phyloP scores from a whole-genome alignment of 1,139 yeast species.

The Meyerozyma sp. region DNA sequence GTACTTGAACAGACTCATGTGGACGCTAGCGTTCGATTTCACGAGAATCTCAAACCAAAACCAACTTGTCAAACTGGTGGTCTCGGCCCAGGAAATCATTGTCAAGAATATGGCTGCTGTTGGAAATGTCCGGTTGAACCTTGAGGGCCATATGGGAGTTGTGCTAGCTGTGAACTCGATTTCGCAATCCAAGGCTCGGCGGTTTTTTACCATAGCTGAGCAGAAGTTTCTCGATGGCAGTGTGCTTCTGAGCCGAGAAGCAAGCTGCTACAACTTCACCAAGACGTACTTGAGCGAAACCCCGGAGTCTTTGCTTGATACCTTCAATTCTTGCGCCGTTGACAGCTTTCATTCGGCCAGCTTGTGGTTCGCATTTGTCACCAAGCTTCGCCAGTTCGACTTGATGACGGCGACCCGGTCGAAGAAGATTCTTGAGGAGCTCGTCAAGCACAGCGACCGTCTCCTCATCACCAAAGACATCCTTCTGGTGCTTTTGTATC shows the following conservation, averaged over 20 bases:
- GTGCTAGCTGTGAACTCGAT: constrained; percentile 24
- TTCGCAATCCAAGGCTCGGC: constrained; percentile 21
- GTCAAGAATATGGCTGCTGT: constrained; percentile 15
- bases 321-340: constrained; percentile 25
- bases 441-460: constrained; percentile 16
- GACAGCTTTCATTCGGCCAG: constrained; percentile 20
- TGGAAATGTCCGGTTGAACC: constrained; percentile 11
- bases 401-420: constrained; percentile 27
- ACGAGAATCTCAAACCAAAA: constrained; percentile 2
- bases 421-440: constrained; percentile 20
- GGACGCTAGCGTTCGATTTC: constrained; percentile 3
- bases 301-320: constrained; percentile 28
- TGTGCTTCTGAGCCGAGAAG: constrained; percentile 12
- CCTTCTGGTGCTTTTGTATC: constrained; percentile 21
- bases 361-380: constrained; percentile 34
- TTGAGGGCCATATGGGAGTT: constrained; percentile 37
- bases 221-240: constrained; percentile 15
- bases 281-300: constrained; percentile 22
- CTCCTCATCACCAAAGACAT: constrained; percentile 28
- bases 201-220: constrained; percentile 25
- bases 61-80: constrained; percentile 9
- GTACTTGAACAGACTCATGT: constrained; percentile 1
- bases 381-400: constrained; percentile 28
- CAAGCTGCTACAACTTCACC: constrained; percentile 20
- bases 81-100: constrained; percentile 27